These are phyloP conservation scores for Penicillium coprophilum DNA, from an alignment of 495 filamentous ascomycete species.

Conservation along the genomic window DNA sequence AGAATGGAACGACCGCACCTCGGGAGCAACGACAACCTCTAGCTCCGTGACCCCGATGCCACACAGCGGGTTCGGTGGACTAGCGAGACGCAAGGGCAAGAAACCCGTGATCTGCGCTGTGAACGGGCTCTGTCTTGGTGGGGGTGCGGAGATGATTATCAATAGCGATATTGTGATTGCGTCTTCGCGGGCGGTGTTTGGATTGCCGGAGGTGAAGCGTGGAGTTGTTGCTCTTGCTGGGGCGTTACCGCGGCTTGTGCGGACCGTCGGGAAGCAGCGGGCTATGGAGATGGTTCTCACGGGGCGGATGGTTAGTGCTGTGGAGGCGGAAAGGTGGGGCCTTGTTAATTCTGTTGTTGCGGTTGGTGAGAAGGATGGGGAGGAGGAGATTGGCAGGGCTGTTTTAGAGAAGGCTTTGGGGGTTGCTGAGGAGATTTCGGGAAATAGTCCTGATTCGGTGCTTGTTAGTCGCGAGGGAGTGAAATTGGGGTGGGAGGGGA, in stretches of 20 bases:
- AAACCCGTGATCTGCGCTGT: conserved; percentile 73
- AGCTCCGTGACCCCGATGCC: conserved; percentile 16
- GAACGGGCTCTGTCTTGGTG: conserved; percentile 71
- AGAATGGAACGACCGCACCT: conserved; percentile 43
- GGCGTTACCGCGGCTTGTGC: conserved; percentile 67
- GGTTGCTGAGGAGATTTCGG: conserved; percentile 43
- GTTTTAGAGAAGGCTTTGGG: conserved; percentile 53
- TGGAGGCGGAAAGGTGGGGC: conserved; percentile 66
- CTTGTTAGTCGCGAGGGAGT: conserved; percentile 69
- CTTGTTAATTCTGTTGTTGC: conserved; percentile 67
- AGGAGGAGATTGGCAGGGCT: conserved; percentile 28
- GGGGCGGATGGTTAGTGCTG: conserved; percentile 57
- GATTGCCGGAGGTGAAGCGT: conserved; percentile 67
- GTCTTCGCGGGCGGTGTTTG: conserved; percentile 52
- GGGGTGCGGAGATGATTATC: conserved; percentile 71
- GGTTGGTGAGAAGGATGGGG: conserved; percentile 23
- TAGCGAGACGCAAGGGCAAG: conserved; percentile 48
- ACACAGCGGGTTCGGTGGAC: conserved; percentile 39
- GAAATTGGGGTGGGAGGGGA: conserved; percentile 68
- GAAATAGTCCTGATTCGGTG: conserved; percentile 72
- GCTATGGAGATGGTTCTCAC: conserved; percentile 75
- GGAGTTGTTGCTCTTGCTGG: conserved; percentile 74
- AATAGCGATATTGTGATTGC: conserved; percentile 73
- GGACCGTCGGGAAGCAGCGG: conserved; percentile 64
- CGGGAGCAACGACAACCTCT: background rate